Conservation (phyloP, 495 filamentous ascomycete species). For the Talaromyces liani region DNA sequence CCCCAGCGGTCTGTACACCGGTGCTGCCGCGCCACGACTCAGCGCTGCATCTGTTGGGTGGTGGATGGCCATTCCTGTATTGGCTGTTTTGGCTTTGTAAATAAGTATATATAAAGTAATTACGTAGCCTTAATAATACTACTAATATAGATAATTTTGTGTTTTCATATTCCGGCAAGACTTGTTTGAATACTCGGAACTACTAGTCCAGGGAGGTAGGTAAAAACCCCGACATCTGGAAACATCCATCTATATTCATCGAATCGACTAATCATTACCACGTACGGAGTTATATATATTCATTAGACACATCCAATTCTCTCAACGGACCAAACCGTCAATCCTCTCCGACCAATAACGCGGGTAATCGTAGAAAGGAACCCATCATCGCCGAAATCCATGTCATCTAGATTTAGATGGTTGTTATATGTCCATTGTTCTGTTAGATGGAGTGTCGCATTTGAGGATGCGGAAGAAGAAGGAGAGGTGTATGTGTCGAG, state of each 20-base stretch:
- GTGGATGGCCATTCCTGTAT: not conserved
- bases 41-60: not conserved
- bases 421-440: slow-evolving; percentile 63
- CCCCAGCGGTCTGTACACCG: not conserved
- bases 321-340: slow-evolving; percentile 68
- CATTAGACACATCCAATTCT: slow-evolving; percentile 16
- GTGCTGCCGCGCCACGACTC: not conserved
- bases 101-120: not conserved
- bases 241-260: not conserved
- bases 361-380: slow-evolving; percentile 63
- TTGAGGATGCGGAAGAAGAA: not conserved
- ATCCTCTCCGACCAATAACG: slow-evolving; percentile 72
- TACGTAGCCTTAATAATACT: not conserved
- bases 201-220: too few relatives aligned
- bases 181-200: too few relatives aligned
- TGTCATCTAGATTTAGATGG: slow-evolving; percentile 87
- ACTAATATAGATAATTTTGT: too few relatives aligned
- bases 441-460: slow-evolving; percentile 33
- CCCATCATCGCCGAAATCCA: slow-evolving; percentile 84
- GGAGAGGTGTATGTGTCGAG: slow-evolving; percentile 50
- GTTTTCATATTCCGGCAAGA: too few relatives aligned
- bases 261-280: too few relatives aligned
- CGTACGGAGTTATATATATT: not conserved
- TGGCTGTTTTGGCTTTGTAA: slow-evolving; percentile 1
- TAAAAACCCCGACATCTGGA: not conserved